Evolutionary conservation across 345 rosid species (phyloP).

Genomic region (Euphorbia tirucalli): DNA sequence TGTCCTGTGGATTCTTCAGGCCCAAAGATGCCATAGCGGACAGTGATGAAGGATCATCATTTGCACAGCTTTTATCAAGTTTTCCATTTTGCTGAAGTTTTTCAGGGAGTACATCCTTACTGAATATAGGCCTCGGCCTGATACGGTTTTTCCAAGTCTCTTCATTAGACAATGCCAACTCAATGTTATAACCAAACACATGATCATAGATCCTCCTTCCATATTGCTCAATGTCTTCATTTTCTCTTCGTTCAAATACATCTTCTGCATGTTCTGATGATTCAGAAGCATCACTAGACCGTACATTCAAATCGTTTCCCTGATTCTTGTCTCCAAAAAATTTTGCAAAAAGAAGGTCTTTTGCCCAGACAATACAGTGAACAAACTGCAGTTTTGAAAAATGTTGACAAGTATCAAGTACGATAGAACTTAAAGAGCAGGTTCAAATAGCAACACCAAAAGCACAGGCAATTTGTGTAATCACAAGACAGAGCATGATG

Average conservation of each 20-base stretch:
- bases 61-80: slow-evolving; percentile 35
- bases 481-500: slow-evolving; percentile 7
- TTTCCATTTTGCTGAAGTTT: slow-evolving; percentile 63
- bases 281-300: slow-evolving; percentile 58
- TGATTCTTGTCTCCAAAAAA: slow-evolving; percentile 94
- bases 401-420: slow-evolving; percentile 15
- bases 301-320: slow-evolving; percentile 94
- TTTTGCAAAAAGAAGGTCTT: slow-evolving; percentile 94
- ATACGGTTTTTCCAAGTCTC: slow-evolving; percentile 91
- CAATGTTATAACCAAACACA: slow-evolving; percentile 93
- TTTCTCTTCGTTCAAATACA: slow-evolving; percentile 62
- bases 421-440: slow-evolving; percentile 52
- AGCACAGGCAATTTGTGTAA: neutral
- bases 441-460: slow-evolving; percentile 15
- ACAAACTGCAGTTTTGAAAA: slow-evolving; percentile 65
- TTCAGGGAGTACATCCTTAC: slow-evolving; percentile 56
- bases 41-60: slow-evolving; percentile 36
- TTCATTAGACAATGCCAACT: slow-evolving; percentile 85
- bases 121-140: slow-evolving; percentile 79
- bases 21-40: slow-evolving; percentile 89
- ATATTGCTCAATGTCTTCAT: slow-evolving; percentile 78
- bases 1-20: slow-evolving; percentile 93
- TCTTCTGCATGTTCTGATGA: slow-evolving; percentile 66
- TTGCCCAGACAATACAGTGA: slow-evolving; percentile 99
- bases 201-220: slow-evolving; percentile 96